These are phyloP conservation scores for Russula sp. DNA, from an alignment of 768 basidiomycete species.

Conservation along the genomic window DNA sequence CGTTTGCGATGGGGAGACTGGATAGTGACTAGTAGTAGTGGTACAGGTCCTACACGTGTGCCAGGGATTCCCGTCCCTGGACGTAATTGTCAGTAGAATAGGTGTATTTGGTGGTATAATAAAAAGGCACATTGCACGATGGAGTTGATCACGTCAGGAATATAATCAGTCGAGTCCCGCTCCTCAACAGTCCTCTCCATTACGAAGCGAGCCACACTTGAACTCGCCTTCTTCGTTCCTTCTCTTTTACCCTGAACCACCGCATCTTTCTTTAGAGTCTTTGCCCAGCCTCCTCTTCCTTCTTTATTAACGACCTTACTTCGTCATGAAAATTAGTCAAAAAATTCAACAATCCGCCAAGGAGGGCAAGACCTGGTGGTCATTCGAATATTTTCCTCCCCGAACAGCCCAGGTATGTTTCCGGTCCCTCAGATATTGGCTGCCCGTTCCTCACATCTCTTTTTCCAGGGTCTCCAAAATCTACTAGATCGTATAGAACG, in stretches of 20 bases:
- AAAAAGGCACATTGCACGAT: background rate
- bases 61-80: no score
- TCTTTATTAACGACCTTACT: slow-evolving; percentile 10
- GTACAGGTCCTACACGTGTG: no score
- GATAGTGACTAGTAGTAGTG: background rate
- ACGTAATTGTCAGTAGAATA: background rate
- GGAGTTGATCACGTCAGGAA: background rate
- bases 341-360: slow-evolving; percentile 84
- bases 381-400: slow-evolving; percentile 97
- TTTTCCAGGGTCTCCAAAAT: slow-evolving; percentile 80
- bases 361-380: slow-evolving; percentile 93
- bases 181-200: background rate
- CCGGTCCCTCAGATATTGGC: background rate
- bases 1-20: background rate
- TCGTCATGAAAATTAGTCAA: slow-evolving; percentile 85
- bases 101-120: no score
- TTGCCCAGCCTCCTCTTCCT: background rate
- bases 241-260: background rate
- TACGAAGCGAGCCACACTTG: background rate
- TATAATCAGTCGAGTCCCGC: background rate
- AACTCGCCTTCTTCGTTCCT: background rate
- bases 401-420: slow-evolving; percentile 79
- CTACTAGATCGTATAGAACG: slow-evolving; percentile 97
- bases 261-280: background rate
- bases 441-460: slow-evolving; percentile 15